Percentiles rank a stretch among this genome's conserved stretches.
These are phyloP conservation scores for Taphrina pruni DNA, from an alignment of 1,139 yeast genomes.

Conservation along the genomic window DNA sequence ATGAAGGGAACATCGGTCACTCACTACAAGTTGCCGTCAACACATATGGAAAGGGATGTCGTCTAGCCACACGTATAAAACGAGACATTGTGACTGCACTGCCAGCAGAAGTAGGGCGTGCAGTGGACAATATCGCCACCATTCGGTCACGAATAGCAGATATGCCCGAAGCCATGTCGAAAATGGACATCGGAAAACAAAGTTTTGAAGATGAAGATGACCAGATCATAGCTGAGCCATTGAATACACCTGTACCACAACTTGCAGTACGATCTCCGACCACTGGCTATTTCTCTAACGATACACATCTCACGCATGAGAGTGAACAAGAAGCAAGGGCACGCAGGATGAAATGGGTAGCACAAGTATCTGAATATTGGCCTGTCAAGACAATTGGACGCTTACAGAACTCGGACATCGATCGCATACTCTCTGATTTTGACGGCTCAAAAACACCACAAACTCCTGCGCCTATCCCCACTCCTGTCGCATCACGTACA, in stretches of 20 bases:
- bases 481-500: slow-evolving; percentile 32
- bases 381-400: slow-evolving; percentile 71
- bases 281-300: slow-evolving; percentile 67
- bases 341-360: slow-evolving; percentile 79
- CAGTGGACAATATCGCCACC: slow-evolving; percentile 46
- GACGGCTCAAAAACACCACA: slow-evolving; percentile 25
- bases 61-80: slow-evolving; percentile 77
- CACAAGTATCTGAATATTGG: slow-evolving; percentile 89
- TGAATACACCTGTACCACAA: slow-evolving; percentile 35
- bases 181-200: neutral
- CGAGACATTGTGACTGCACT: slow-evolving; percentile 71
- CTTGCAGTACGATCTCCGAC: slow-evolving; percentile 55
- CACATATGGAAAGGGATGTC: slow-evolving; percentile 89
- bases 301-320: slow-evolving; percentile 56
- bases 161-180: slow-evolving; percentile 60
- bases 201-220: slow-evolving; percentile 18
- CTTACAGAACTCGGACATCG: slow-evolving; percentile 64
- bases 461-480: slow-evolving; percentile 26
- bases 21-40: slow-evolving; percentile 82
- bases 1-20: slow-evolving; percentile 59
- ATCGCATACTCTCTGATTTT: slow-evolving; percentile 40
- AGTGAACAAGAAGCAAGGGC: slow-evolving; percentile 55
- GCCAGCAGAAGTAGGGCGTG: slow-evolving; percentile 69
- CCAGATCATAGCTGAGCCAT: slow-evolving; percentile 26
- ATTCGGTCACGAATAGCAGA: slow-evolving; percentile 73